Conservation (phyloP, 148 eudicot genomes). For the Camellia granthamiana region DNA sequence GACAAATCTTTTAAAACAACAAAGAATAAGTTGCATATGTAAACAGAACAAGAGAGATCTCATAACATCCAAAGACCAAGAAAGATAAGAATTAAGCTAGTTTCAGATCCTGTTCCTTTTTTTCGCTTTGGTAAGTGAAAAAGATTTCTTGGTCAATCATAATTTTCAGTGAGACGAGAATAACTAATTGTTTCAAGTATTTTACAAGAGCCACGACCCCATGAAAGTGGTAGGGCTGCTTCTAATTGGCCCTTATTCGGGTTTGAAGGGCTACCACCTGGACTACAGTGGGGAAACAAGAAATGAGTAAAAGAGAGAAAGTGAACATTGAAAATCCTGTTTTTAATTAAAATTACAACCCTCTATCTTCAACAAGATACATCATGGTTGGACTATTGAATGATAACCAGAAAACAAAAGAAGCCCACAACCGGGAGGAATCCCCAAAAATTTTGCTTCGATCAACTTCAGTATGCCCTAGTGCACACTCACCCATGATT, state of each 20-base stretch:
- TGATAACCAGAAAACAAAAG: neutral
- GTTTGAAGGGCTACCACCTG: neutral
- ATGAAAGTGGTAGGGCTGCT: too few relatives aligned
- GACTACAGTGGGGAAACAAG: neutral
- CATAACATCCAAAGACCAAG: neutral
- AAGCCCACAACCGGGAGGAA: neutral
- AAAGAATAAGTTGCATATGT: neutral
- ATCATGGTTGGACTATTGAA: neutral
- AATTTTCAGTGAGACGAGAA: neutral
- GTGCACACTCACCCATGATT: neutral
- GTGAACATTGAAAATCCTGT: neutral
- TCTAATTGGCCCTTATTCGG: too few relatives aligned
- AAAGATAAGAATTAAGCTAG: neutral
- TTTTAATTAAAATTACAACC: neutral
- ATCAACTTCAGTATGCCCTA: neutral
- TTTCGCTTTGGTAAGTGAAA: neutral
- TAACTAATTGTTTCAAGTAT: neutral
- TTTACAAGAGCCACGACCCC: neutral
- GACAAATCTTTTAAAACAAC: neutral
- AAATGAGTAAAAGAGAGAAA: neutral
- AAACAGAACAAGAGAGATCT: neutral
- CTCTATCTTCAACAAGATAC: neutral
- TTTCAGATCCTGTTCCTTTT: slow-evolving; percentile 3
- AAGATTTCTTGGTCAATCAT: neutral
- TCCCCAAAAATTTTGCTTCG: neutral